These are phyloP conservation scores for Mortierella sp. DNA, from an alignment of 371 early-diverging fungal species.

Conservation along the genomic window DNA sequence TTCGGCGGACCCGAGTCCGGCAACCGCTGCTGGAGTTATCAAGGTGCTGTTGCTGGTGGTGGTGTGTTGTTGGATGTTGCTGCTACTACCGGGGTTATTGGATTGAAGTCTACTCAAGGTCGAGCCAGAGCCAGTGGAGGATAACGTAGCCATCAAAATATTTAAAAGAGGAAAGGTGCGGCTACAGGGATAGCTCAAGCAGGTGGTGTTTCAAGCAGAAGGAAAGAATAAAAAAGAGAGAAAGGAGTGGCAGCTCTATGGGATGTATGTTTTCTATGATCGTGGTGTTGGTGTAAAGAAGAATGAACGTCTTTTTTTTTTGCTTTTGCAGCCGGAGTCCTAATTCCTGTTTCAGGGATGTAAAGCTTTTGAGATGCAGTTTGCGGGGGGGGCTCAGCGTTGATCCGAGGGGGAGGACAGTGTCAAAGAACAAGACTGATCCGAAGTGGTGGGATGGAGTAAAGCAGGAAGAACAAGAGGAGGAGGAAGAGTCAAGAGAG, in stretches of 20 bases:
- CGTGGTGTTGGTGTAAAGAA: no score
- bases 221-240: background rate
- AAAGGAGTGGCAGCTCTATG: background rate
- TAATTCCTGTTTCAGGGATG: background rate
- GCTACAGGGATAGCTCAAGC: background rate
- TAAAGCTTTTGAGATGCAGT: background rate
- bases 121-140: conserved; percentile 39
- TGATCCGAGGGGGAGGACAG: background rate
- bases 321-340: background rate
- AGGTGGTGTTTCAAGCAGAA: background rate
- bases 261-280: background rate
- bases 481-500: background rate
- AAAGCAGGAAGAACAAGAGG: background rate
- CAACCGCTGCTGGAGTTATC: background rate
- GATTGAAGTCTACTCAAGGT: conserved; percentile 32
- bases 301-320: no score
- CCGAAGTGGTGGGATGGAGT: no score
- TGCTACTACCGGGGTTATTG: conserved; percentile 6
- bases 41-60: background rate
- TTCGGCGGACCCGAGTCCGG: background rate
- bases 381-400: conserved; percentile 2
- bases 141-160: conserved; percentile 41
- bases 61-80: background rate
- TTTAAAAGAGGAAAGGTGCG: background rate
- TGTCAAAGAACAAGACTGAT: background rate